Evolutionary conservation across 2,329 filamentous ascomycete genomes (phyloP).

Genomic region (Colletotrichum tanaceti): DNA sequence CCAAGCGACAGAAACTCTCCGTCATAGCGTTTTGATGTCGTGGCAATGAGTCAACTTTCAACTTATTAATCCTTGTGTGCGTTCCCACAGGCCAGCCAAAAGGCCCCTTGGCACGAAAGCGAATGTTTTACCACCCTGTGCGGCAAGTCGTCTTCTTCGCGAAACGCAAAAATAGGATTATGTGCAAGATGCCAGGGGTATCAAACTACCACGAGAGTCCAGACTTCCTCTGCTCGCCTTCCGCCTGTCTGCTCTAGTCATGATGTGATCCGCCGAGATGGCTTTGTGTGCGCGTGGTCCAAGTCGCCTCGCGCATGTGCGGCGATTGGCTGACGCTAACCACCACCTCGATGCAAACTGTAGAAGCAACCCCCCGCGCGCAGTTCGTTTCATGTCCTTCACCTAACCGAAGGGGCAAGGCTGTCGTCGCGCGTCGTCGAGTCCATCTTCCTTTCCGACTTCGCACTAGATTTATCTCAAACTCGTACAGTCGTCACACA

Average conservation of each 20-base stretch:
- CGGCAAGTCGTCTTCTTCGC: neutral
- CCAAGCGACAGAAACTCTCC: neutral
- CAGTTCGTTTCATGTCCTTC: slow-evolving; percentile 29
- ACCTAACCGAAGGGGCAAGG: slow-evolving; percentile 38
- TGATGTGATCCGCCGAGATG: slow-evolving; percentile 27
- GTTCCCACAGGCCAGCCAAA: neutral
- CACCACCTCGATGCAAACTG: slow-evolving; percentile 26
- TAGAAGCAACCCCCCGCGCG: slow-evolving; percentile 30
- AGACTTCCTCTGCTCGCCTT: slow-evolving; percentile 1
- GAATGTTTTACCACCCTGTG: neutral
- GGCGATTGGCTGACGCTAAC: slow-evolving; percentile 24
- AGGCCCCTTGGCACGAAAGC: neutral
- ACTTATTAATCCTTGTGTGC: neutral
- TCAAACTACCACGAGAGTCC: slow-evolving; percentile 30
- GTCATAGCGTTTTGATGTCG: slow-evolving; percentile 18
- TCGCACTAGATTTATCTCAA: slow-evolving; percentile 23
- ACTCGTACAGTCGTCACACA: slow-evolving; percentile 36
- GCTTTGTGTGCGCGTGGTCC: slow-evolving; percentile 22
- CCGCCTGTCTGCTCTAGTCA: slow-evolving; percentile 10
- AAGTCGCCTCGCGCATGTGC: slow-evolving; percentile 25
- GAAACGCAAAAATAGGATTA: slow-evolving; percentile 9
- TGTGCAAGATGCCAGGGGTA: slow-evolving; percentile 30
- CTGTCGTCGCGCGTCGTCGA: slow-evolving; percentile 26
- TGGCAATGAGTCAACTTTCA: slow-evolving; percentile 25
- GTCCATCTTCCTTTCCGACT: slow-evolving; percentile 23